A percentile compares a stretch with the other conserved stretches of the same genome.
These are phyloP conservation scores for Psidium friedrichsthalianum DNA, from an alignment of 345 rosid genomes.

Conservation along the genomic window DNA sequence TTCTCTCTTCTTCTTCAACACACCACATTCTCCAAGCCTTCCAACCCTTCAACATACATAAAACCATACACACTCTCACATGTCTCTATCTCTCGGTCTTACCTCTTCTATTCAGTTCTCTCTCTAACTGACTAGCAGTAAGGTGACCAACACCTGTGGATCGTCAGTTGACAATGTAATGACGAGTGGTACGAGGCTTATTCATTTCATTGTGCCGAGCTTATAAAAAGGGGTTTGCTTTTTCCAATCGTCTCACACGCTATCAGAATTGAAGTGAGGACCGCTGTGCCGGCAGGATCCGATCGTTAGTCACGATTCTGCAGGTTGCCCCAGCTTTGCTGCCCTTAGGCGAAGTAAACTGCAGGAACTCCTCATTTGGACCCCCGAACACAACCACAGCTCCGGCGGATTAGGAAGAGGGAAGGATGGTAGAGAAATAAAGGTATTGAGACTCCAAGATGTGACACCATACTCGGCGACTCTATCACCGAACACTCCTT, in stretches of 20 bases:
- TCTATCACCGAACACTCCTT: conserved; percentile 85
- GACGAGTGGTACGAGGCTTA: background rate
- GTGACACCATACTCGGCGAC: conserved; percentile 75
- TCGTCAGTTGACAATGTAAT: too few relatives aligned
- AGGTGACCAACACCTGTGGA: too few relatives aligned
- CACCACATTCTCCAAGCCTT: too few relatives aligned
- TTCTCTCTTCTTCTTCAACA: too few relatives aligned
- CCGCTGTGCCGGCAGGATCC: background rate
- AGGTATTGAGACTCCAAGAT: conserved; percentile 78
- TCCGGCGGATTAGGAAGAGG: background rate
- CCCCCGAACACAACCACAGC: background rate
- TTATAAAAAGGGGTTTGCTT: background rate
- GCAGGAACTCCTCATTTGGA: background rate
- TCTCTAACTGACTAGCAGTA: too few relatives aligned
- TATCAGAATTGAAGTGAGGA: background rate
- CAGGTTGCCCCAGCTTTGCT: background rate
- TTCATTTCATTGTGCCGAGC: background rate
- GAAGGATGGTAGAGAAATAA: background rate
- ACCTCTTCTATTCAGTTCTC: too few relatives aligned
- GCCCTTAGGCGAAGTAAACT: background rate
- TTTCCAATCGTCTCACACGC: background rate
- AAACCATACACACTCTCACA: too few relatives aligned
- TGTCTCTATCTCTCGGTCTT: too few relatives aligned
- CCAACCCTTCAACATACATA: too few relatives aligned
- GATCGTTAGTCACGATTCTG: background rate